Conservation (phyloP, 495 filamentous ascomycete species). For the Xylaria scruposa region DNA sequence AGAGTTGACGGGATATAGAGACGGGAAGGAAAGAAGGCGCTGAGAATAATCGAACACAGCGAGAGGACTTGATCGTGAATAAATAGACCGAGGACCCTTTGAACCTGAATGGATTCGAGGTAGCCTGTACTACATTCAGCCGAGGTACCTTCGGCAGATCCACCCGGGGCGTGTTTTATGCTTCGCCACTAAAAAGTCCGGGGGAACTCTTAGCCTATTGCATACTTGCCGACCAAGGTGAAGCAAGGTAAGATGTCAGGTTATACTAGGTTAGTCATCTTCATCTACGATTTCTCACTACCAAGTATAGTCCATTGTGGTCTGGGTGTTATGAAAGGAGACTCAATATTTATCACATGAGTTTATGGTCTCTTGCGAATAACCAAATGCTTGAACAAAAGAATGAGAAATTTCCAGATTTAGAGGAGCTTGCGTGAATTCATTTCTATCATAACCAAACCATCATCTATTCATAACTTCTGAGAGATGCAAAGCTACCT, state of each 20-base stretch:
- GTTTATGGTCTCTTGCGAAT: background rate
- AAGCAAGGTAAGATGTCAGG: constrained; percentile 5
- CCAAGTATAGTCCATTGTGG: background rate
- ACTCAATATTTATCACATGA: background rate
- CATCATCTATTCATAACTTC: background rate
- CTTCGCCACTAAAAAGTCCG: constrained; percentile 11
- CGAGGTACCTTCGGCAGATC: constrained; percentile 29
- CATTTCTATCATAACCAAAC: background rate
- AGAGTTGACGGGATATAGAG: background rate
- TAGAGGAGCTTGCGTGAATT: background rate
- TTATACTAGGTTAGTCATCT: constrained; percentile 21
- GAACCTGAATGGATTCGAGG: background rate
- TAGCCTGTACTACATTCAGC: constrained; percentile 13
- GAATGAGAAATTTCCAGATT: background rate
- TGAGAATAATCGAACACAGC: background rate
- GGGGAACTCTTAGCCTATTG: background rate
- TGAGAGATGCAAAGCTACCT: background rate
- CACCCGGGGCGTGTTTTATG: background rate
- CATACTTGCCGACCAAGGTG: background rate
- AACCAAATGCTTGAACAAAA: background rate
- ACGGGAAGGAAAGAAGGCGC: background rate
- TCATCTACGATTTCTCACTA: background rate
- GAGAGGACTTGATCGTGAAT: background rate
- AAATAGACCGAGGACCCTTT: background rate
- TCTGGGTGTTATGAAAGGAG: background rate